phyloP scores from a whole-genome alignment of 495 filamentous ascomycete genomes.

The Penicillium verhagenii region DNA sequence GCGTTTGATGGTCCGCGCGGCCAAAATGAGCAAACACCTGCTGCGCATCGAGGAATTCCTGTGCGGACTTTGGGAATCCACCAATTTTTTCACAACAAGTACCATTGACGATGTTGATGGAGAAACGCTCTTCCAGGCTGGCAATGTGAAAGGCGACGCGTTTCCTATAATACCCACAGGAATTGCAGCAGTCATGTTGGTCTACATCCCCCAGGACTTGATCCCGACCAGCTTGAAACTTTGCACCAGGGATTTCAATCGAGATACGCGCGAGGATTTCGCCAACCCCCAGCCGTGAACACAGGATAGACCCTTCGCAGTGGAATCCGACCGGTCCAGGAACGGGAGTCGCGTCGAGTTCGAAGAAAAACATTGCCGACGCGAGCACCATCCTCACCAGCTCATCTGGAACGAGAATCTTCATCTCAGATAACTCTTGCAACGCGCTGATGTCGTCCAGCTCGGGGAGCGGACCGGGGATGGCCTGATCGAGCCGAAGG shows the following conservation, averaged over 20 bases:
- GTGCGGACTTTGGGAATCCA: slow-evolving; percentile 10
- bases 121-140: slow-evolving; percentile 5
- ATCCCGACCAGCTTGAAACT: neutral
- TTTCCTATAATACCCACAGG: slow-evolving; percentile 14
- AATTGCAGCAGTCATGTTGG: slow-evolving; percentile 6
- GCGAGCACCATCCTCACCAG: neutral
- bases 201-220: neutral
- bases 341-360: slow-evolving; percentile 15
- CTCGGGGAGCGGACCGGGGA: neutral
- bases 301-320: slow-evolving; percentile 15
- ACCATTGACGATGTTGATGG: neutral
- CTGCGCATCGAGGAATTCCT: slow-evolving; percentile 5
- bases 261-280: neutral
- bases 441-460: neutral
- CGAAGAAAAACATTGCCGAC: slow-evolving; percentile 19
- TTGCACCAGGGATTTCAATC: slow-evolving; percentile 1
- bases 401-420: neutral
- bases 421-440: neutral
- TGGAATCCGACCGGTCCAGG: slow-evolving; percentile 1
- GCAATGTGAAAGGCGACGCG: slow-evolving; percentile 1
- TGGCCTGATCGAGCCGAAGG: neutral
- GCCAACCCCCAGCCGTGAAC: neutral
- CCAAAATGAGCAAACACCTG: slow-evolving; percentile 7
- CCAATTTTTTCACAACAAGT: neutral
- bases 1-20: slow-evolving; percentile 6